Percentiles rank a stretch among this genome's conserved stretches.
Evolutionary conservation across 441 rosid species (phyloP).

Genomic region (Adansonia madagascariensis): DNA sequence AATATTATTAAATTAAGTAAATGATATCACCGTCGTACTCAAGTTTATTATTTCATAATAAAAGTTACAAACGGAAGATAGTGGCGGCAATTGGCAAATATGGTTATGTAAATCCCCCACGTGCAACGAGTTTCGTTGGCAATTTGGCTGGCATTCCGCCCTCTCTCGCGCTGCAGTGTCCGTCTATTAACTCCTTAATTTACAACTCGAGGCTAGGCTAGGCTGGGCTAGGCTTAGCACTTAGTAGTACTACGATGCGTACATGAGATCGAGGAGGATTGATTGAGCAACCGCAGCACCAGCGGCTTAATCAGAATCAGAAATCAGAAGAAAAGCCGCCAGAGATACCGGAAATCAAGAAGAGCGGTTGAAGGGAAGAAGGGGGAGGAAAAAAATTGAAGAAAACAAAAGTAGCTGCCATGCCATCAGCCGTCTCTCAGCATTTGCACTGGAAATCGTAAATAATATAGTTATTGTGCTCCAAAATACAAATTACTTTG

Average conservation of each 20-base stretch:
- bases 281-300: conserved; percentile 13
- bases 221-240: background rate
- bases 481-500: background rate
- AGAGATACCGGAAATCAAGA: background rate
- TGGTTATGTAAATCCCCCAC: no score
- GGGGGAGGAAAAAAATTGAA: background rate
- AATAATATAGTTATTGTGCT: no score
- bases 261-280: background rate
- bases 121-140: no score
- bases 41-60: no score
- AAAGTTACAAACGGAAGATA: no score
- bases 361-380: background rate
- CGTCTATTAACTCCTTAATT: background rate
- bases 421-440: background rate
- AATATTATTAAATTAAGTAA: no score
- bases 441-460: background rate
- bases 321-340: background rate
- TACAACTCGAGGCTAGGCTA: background rate
- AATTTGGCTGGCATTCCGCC: background rate
- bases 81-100: no score
- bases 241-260: background rate
- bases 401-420: background rate
- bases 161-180: background rate
- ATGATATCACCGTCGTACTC: no score
- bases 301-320: background rate